Conservation (phyloP, 2,329 filamentous ascomycete genomes). For the Fusarium siculi region DNA sequence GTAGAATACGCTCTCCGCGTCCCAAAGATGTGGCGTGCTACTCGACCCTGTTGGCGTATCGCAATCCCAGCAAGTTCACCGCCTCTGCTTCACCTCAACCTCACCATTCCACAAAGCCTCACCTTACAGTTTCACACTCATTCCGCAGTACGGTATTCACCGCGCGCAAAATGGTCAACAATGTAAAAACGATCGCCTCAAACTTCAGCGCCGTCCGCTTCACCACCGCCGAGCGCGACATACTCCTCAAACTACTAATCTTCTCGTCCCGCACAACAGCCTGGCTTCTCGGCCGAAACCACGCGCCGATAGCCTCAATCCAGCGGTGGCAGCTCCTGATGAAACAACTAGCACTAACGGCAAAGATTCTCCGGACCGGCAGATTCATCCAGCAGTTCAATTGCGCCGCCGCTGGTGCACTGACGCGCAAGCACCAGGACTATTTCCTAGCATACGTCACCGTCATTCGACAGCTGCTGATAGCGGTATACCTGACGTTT, state of each 20-base stretch:
- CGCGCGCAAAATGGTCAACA: background rate
- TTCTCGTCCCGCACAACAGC: constrained; percentile 6
- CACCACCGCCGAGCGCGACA: constrained; percentile 7
- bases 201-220: background rate
- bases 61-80: constrained; percentile 5
- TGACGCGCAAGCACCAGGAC: constrained; percentile 2
- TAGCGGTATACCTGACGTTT: constrained; percentile 11
- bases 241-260: constrained; percentile 6
- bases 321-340: constrained; percentile 2
- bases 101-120: background rate
- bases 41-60: background rate
- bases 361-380: constrained; percentile 8
- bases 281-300: constrained; percentile 7
- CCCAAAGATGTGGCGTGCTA: background rate
- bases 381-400: constrained; percentile 6
- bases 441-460: constrained; percentile 10
- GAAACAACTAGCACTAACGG: constrained; percentile 9
- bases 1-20: background rate
- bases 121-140: background rate
- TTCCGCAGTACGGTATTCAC: too few relatives aligned
- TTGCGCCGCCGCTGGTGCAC: background rate
- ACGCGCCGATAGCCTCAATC: background rate
- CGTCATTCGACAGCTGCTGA: constrained; percentile 12
- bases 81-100: background rate
- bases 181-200: background rate